These are phyloP conservation scores for Phaseolus coccineus DNA, from an alignment of 331 rosid genomes.

Conservation along the genomic window DNA sequence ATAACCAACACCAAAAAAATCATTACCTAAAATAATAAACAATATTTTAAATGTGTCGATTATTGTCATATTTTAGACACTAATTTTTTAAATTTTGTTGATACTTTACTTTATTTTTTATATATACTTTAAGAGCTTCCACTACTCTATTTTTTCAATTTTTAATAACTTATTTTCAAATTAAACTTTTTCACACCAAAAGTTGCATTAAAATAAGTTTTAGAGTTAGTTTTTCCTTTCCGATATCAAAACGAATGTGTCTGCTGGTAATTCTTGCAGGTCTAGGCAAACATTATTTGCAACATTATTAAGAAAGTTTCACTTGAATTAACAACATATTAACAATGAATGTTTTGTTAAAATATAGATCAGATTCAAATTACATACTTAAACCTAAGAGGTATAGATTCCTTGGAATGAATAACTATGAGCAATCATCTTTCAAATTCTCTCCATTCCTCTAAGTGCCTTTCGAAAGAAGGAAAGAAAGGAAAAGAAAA, in stretches of 20 bases:
- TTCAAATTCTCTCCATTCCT: slow-evolving; percentile 22
- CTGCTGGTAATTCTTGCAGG: no score
- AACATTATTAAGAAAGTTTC: no score
- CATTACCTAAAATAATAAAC: no score
- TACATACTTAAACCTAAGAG: slow-evolving; percentile 9
- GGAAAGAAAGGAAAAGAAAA: neutral
- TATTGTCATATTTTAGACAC: no score
- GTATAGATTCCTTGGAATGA: neutral
- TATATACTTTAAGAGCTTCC: neutral
- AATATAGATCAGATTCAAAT: slow-evolving; percentile 6
- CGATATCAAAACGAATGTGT: no score
- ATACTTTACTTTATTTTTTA: neutral
- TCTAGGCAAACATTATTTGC: no score
- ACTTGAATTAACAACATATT: no score
- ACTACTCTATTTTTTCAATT: neutral
- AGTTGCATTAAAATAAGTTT: neutral
- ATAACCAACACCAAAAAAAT: no score
- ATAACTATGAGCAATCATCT: neutral
- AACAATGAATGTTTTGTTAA: neutral
- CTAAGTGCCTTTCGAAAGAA: neutral
- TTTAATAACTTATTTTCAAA: neutral
- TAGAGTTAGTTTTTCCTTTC: neutral
- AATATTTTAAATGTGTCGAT: no score
- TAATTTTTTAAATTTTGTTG: no score
- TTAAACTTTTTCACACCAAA: neutral